These are phyloP conservation scores for Clarkia xantiana DNA, from an alignment of 345 rosid genomes.

Conservation along the genomic window DNA sequence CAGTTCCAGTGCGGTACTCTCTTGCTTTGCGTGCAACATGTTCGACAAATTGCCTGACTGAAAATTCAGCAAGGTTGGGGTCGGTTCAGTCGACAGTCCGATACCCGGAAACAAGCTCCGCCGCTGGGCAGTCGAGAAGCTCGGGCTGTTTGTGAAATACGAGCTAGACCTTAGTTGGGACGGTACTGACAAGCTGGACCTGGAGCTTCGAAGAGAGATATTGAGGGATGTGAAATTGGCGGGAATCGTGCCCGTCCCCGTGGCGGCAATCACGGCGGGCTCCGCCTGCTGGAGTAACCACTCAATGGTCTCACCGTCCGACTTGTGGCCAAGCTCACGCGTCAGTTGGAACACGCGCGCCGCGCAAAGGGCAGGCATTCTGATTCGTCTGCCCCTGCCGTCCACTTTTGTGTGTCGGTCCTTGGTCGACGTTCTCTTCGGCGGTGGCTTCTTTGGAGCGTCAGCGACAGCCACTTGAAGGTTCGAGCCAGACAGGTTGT, in stretches of 20 bases:
- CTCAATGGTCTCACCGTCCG: slow-evolving; percentile 93
- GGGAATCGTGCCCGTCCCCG: slow-evolving; percentile 94
- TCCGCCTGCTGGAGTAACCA: slow-evolving; percentile 99
- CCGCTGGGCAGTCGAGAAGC: slow-evolving; percentile 33
- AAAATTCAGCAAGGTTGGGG: slow-evolving; percentile 62
- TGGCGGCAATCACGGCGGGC: slow-evolving; percentile 92
- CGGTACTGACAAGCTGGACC: slow-evolving; percentile 79
- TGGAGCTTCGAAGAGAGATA: slow-evolving; percentile 81
- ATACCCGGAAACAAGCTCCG: slow-evolving; percentile 42
- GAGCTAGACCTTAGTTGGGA: slow-evolving; percentile 53
- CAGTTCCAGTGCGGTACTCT: slow-evolving; percentile 31
- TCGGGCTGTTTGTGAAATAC: slow-evolving; percentile 30
- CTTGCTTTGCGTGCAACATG: slow-evolving; percentile 53
- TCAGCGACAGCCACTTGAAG: slow-evolving; percentile 8
- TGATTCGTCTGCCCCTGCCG: slow-evolving; percentile 88
- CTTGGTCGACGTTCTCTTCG: slow-evolving; percentile 77
- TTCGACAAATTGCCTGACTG: slow-evolving; percentile 38
- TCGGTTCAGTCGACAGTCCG: slow-evolving; percentile 21
- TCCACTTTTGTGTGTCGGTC: slow-evolving; percentile 96
- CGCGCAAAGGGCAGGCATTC: slow-evolving; percentile 99
- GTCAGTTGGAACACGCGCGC: slow-evolving; percentile 96
- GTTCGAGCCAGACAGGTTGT: neutral
- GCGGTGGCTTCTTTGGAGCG: slow-evolving; percentile 50
- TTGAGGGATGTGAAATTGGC: slow-evolving; percentile 91
- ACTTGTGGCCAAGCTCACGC: slow-evolving; percentile 83